phyloP scores from a whole-genome alignment of 805 yeast species.

The Saccharomycopsis javanensis region DNA sequence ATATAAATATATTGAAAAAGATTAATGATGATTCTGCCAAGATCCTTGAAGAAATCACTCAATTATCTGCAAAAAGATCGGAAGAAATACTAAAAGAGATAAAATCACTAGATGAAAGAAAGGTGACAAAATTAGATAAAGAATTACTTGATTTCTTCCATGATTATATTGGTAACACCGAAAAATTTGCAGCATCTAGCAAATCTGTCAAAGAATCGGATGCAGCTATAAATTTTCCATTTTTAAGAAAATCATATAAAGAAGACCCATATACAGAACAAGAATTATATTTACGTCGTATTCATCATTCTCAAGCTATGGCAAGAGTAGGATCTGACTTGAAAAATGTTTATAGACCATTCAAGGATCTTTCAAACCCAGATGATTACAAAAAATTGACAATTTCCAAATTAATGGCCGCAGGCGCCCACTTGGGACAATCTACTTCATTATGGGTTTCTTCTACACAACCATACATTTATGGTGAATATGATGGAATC shows the following conservation, averaged over 20 bases:
- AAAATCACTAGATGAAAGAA: not conserved
- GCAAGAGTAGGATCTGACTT: conserved; percentile 58
- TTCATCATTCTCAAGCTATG: conserved; percentile 45
- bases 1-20: conserved; percentile 1
- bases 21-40: conserved; percentile 13
- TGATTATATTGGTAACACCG: conserved; percentile 15
- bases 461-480: conserved; percentile 74
- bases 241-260: conserved; percentile 48
- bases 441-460: conserved; percentile 71
- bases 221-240: conserved; percentile 36
- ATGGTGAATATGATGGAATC: conserved; percentile 84
- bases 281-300: conserved; percentile 68
- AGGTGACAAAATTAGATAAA: conserved; percentile 6
- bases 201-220: not conserved
- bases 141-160: conserved; percentile 11
- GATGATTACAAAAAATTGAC: conserved; percentile 47
- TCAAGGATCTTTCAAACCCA: conserved; percentile 54
- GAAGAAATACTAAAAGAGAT: not conserved
- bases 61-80: conserved; percentile 2
- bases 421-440: conserved; percentile 94
- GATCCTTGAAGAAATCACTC: conserved; percentile 4
- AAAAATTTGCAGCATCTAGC: conserved; percentile 5
- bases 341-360: conserved; percentile 59
- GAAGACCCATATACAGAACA: conserved; percentile 64
- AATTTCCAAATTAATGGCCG: conserved; percentile 64